Evolutionary conservation across 1,139 yeast species (phyloP), one percentile per base, ranked within the genome.

Genomic region (Hansenula lynferdii): DNA sequence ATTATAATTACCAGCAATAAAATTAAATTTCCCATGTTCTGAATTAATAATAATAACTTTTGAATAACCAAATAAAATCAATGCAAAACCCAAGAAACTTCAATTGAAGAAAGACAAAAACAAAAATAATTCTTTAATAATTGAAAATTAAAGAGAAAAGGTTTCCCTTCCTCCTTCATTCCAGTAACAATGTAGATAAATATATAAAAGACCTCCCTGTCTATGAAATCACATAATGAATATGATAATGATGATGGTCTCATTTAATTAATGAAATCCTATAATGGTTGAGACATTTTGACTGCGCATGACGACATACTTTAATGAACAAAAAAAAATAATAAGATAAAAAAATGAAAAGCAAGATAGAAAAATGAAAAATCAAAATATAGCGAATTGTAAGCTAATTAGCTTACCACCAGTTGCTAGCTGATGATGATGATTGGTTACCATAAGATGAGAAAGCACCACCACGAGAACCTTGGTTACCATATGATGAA

Each of bases 371-470:
- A 18, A n/a, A 20, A 14, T 14, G 25, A 28, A 25, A 19, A 31
- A 24, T 14, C 27, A 24, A 14, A 21, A 22, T 18, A 7, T 15
- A n/a, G n/a, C n/a, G n/a, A n/a, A n/a, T 17, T 22, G n/a, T 10
- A 19, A 18, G 26, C 24, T 6, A 14, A 28, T 5, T 5, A 21
- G n/a, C 37, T 40, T 26, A 48, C 50, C 53, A 49, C 50, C 50
- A 45, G 22, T 33, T 39, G 42, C 39, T 40, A 31, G 48, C 36
- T 27, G 56, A 47, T 19, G 54, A 45, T 21, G 46, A 38, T 36
- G 34, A n/a, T n/a, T n/a, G 49, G 44, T 50, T 47, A 35, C 51
- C 51, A 28, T 46, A 35, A 6, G 48, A 48, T 27, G 49, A 43
- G 38, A 42, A 47, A 19, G 41, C 43, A 28, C 33, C 36, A 38